Base-by-base conservation (phyloP, 306 rosid genomes). In the Glycine tomentella region DNA sequence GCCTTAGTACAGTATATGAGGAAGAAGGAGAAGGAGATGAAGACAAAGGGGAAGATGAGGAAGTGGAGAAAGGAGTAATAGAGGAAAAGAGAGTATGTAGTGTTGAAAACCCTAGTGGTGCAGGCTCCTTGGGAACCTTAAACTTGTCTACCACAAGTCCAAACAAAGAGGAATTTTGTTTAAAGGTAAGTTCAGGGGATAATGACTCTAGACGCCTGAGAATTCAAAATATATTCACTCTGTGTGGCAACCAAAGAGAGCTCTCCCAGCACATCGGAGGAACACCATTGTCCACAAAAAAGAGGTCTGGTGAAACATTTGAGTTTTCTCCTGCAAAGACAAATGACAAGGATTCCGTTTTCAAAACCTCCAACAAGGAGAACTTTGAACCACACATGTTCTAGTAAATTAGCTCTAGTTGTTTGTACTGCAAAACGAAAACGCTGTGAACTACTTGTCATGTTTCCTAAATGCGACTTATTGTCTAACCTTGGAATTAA, bases 221-320 rank as follows among this genome's bases (percentile, higher is more conserved):
- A 73, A 93, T 96, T 52, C 94, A 91, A 51, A 96, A 90, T 48
- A 96, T 96, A 80, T 96, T 96, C 77, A 88, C 99, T 56, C 94
- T 96, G 15, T 96, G 99, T 85, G 99, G 99, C 48, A 93, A 92
- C 83, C 89, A 93, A 34, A 93, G 98, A 84, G 97, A 93, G 80
- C 90, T 96, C 17, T 88, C 97, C 3, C 97, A 90, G 40, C 85
- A 85, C 53, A 74, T 82, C 67, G 75, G 79, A 80, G 75, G 79
- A 80, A 83, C 88, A 50, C 92, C 92, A 50, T 17, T 80, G 7
- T 84, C 91, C 15, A 65, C 86, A 5, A 87, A 86, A 76, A 88
- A 77, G 86, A 74, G 51, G 62, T 62, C 82, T 61, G 86, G 53
- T 67, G 91, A 70, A 62, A 46, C 58, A 9, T 49, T 8, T 42